These are phyloP conservation scores for Termitomyces sp. DNA, from an alignment of 768 basidiomycete genomes.

Conservation along the genomic window DNA sequence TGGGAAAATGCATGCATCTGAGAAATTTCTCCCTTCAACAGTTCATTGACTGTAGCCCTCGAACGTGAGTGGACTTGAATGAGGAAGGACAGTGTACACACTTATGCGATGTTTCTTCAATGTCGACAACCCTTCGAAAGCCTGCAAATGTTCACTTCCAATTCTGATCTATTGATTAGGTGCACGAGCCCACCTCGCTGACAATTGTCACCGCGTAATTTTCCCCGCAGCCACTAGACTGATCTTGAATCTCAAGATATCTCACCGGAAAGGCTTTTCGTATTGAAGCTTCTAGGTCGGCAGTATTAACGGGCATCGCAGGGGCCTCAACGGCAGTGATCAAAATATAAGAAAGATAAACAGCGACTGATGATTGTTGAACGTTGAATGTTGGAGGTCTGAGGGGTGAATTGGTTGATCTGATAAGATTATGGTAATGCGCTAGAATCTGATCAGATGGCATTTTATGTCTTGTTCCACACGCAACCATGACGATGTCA, in stretches of 20 bases:
- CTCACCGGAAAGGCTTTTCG: conserved; percentile 58
- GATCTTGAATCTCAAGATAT: conserved; percentile 73
- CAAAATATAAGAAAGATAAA: not conserved
- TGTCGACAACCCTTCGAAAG: conserved; percentile 78
- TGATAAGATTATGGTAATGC: conserved; percentile 19
- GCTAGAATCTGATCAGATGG: too few species aligned
- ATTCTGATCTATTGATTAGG: not conserved
- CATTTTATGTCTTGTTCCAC: too few species aligned
- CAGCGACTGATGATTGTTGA: not conserved
- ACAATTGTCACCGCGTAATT: conserved; percentile 74
- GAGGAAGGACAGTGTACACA: conserved; percentile 27
- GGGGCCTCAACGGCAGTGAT: not conserved
- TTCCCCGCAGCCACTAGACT: conserved; percentile 79
- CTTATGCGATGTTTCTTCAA: conserved; percentile 72
- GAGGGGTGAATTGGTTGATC: conserved; percentile 9
- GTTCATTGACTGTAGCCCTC: conserved; percentile 60
- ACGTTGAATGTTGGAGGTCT: not conserved
- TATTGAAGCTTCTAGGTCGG: conserved; percentile 60
- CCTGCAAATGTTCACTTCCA: conserved; percentile 31
- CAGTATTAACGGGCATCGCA: conserved; percentile 59
- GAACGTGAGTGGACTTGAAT: conserved; percentile 2
- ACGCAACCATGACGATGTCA: not conserved
- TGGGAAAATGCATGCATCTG: conserved; percentile 89
- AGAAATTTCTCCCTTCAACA: conserved; percentile 70
- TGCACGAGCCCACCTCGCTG: conserved; percentile 54